A percentile compares a stretch with the other conserved stretches of the same genome.
phyloP scores from a whole-genome alignment of 305 asterid genomes.

The Solanum hybrid region DNA sequence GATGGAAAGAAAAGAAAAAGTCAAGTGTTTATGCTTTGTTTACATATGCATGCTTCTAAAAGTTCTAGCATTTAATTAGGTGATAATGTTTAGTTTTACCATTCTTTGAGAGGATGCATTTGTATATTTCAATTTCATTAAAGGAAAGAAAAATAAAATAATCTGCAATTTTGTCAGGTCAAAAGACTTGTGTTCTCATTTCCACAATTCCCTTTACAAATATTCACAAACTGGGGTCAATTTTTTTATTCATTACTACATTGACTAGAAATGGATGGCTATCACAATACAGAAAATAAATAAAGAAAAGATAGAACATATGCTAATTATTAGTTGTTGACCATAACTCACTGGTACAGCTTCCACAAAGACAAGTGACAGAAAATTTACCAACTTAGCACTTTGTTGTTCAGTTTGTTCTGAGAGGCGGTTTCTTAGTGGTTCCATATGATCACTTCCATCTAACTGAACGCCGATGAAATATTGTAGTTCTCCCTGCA shows the following conservation, averaged over 20 bases:
- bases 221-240: background rate
- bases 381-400: slow-evolving; percentile 57
- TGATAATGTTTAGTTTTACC: background rate
- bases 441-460: slow-evolving; percentile 97
- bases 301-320: background rate
- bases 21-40: background rate
- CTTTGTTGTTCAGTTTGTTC: slow-evolving; percentile 75
- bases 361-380: background rate
- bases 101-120: background rate
- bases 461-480: slow-evolving; percentile 98
- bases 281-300: background rate
- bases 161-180: background rate
- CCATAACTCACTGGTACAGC: background rate
- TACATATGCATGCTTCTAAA: background rate
- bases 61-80: background rate
- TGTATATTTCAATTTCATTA: background rate
- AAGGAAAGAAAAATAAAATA: background rate
- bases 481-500: slow-evolving; percentile 93
- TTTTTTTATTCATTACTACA: background rate
- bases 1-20: background rate
- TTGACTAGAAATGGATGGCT: background rate
- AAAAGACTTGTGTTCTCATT: background rate
- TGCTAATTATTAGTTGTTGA: background rate
- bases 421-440: slow-evolving; percentile 89
- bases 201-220: background rate